Evolutionary conservation across 768 basidiomycete species (phyloP).

Genomic region (Pleurotus pulmonarius): DNA sequence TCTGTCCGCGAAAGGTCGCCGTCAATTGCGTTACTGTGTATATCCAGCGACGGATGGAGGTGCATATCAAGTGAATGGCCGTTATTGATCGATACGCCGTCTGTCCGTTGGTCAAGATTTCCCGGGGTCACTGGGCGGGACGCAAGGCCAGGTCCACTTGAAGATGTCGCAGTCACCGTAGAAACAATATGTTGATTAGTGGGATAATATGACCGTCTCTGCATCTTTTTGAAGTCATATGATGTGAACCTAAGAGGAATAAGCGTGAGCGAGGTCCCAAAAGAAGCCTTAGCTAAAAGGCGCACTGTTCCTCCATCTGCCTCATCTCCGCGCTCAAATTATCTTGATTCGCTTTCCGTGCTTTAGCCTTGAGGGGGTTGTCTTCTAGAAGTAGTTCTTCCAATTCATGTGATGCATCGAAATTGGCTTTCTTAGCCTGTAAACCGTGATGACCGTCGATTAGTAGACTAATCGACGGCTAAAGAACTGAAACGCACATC

Average conservation of each 20-base stretch:
- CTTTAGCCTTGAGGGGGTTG: constrained; percentile 93
- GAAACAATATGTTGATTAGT: constrained; percentile 72
- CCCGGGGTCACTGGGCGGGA: constrained; percentile 75
- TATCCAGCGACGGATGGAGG: constrained; percentile 2
- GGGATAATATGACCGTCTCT: constrained; percentile 87
- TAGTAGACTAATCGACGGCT: constrained; percentile 9
- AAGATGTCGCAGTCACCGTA: constrained; percentile 73
- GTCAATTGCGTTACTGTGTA: neutral
- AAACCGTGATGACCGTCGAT: neutral
- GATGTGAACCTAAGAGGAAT: constrained; percentile 65
- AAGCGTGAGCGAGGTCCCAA: constrained; percentile 1
- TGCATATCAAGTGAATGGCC: constrained; percentile 5
- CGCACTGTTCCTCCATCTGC: constrained; percentile 97
- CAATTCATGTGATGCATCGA: constrained; percentile 96
- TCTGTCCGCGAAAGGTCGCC: neutral
- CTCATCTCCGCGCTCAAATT: constrained; percentile 88
- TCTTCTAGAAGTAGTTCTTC: constrained; percentile 95
- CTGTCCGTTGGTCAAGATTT: constrained; percentile 39
- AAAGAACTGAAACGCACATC: constrained; percentile 55
- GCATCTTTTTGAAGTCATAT: constrained; percentile 92
- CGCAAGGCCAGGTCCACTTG: constrained; percentile 49
- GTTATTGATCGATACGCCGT: constrained; percentile 36
- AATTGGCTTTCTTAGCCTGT: constrained; percentile 99
- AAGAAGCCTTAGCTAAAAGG: constrained; percentile 5
- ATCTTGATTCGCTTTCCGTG: constrained; percentile 88